Percentiles rank a stretch among this genome's conserved stretches.
These are phyloP conservation scores for Aphanomyces astaci DNA, from an alignment of 352 stramenopile genomes.

Conservation along the genomic window DNA sequence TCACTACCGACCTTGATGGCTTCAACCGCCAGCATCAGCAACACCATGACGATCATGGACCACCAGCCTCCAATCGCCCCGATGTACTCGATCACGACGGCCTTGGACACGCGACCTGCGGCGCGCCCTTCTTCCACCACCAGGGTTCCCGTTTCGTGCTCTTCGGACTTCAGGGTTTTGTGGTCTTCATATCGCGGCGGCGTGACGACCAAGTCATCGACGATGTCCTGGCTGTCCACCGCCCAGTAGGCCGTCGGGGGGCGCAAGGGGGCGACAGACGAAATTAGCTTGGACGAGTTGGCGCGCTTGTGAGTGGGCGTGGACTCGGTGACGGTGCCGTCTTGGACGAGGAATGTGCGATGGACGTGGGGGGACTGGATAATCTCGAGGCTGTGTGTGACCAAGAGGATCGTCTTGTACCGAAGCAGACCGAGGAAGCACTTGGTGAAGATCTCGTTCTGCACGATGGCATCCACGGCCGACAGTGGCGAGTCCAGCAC, in stretches of 20 bases:
- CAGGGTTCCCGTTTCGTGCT: conserved; percentile 21
- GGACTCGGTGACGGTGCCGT: not conserved
- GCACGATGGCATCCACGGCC: conserved; percentile 88
- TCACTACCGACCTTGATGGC: not conserved
- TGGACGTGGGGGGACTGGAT: conserved; percentile 4
- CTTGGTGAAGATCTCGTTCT: conserved; percentile 79
- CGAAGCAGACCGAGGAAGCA: conserved; percentile 49
- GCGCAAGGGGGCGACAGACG: not conserved
- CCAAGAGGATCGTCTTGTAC: conserved; percentile 62
- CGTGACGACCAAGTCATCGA: not conserved
- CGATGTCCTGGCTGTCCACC: not conserved
- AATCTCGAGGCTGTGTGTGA: conserved; percentile 51
- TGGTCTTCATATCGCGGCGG: not conserved
- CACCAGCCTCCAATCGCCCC: conserved; percentile 32
- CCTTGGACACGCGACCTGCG: conserved; percentile 46
- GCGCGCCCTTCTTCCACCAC: conserved; percentile 66
- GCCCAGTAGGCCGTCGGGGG: not conserved
- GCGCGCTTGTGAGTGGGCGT: not conserved
- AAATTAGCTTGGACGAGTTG: not conserved
- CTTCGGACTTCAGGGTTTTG: not conserved
- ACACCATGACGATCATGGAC: not conserved
- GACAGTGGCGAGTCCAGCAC: conserved; percentile 21
- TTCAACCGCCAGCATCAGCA: not conserved
- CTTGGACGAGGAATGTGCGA: not conserved
- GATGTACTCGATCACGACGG: conserved; percentile 50